These are phyloP conservation scores for Torrubiellomyces zombiae DNA, from an alignment of 2,329 filamentous ascomycete genomes.

Conservation along the genomic window DNA sequence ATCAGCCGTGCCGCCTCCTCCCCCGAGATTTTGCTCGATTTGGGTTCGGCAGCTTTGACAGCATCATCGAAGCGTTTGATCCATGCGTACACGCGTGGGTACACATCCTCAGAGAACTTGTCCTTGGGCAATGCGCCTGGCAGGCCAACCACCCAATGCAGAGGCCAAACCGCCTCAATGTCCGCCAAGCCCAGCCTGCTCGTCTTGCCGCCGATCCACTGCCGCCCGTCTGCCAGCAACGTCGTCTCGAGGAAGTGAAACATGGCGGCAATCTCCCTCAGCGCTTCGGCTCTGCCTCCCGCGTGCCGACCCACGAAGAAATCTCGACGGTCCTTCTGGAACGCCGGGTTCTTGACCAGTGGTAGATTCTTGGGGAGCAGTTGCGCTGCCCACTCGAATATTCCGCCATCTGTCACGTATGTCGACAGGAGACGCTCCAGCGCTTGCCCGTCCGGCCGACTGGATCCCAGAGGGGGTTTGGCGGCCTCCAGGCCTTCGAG, in stretches of 20 bases:
- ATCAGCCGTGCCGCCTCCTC: constrained; percentile 35
- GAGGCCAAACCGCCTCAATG: constrained; percentile 51
- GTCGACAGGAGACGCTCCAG: constrained; percentile 38
- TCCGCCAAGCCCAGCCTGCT: constrained; percentile 41
- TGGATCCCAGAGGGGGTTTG: constrained; percentile 19
- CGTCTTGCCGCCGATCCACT: constrained; percentile 44
- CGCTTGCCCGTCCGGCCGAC: constrained; percentile 22
- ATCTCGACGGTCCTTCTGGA: constrained; percentile 37
- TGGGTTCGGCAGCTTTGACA: constrained; percentile 23
- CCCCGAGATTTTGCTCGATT: constrained; percentile 28
- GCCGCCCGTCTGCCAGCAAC: constrained; percentile 46
- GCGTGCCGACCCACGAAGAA: constrained; percentile 15
- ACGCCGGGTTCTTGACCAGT: constrained; percentile 37
- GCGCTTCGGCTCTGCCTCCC: constrained; percentile 30
- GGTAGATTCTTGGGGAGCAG: constrained; percentile 41
- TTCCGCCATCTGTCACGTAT: constrained; percentile 36
- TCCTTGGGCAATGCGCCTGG: constrained; percentile 36
- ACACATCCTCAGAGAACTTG: constrained; percentile 31
- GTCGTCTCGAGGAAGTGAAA: constrained; percentile 44
- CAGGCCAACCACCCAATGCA: constrained; percentile 47
- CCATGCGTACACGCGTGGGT: constrained; percentile 48
- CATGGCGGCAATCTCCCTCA: constrained; percentile 34
- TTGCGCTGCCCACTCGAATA: constrained; percentile 36
- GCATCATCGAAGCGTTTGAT: constrained; percentile 40
- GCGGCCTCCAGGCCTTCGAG: constrained; percentile 40